These are phyloP conservation scores for Trebouxiophyceae sp. DNA, from an alignment of 163 green algal genomes.

Conservation along the genomic window DNA sequence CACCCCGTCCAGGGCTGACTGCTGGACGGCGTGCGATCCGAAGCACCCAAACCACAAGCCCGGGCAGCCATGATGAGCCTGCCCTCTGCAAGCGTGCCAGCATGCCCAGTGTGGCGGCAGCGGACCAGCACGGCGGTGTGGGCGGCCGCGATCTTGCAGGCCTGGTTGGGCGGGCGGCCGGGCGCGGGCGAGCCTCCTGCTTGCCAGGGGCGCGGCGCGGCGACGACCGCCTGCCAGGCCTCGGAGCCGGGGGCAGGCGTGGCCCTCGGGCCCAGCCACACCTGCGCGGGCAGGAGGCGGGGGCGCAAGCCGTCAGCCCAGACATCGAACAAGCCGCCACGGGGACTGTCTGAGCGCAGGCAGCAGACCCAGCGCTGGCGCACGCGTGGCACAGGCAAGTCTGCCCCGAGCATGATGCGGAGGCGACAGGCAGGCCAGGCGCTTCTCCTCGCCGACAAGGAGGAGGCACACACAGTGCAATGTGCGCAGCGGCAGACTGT, in stretches of 20 bases:
- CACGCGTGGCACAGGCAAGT: background rate
- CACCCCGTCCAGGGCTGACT: background rate
- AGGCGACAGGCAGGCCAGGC: background rate
- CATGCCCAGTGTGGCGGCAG: background rate
- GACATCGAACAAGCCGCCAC: background rate
- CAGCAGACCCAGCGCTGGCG: background rate
- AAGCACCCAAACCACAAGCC: no score
- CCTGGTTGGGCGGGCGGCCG: background rate
- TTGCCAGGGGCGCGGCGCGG: conserved; percentile 1
- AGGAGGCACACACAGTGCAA: background rate
- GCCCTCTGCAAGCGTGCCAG: background rate
- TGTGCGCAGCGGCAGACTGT: background rate
- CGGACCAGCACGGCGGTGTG: background rate
- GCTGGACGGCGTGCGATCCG: background rate
- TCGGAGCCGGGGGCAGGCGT: background rate
- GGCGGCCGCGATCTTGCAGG: background rate
- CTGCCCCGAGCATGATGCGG: background rate
- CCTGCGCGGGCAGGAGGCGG: conserved; percentile 5
- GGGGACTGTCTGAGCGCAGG: background rate
- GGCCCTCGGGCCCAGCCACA: conserved; percentile 12
- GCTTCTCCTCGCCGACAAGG: background rate
- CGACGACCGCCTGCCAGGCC: conserved; percentile 9
- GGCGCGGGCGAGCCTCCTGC: background rate
- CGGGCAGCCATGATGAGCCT: no score
- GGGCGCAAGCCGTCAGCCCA: no score